phyloP scores from a whole-genome alignment of 768 basidiomycete species.

The Mycena vitilis region DNA sequence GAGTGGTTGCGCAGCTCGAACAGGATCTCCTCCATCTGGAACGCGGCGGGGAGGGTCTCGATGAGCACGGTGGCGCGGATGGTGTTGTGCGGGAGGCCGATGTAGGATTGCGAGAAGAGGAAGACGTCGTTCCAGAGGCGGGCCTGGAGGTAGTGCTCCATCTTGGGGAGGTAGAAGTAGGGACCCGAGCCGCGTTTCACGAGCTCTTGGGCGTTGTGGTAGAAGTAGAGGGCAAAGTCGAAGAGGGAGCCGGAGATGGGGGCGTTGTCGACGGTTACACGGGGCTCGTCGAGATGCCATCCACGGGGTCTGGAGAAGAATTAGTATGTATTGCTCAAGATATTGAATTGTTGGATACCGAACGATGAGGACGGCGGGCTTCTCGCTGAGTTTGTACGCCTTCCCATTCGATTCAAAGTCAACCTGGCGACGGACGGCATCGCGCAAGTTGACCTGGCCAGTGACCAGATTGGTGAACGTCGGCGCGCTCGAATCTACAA shows the following conservation, averaged over 20 bases:
- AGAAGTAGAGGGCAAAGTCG: conserved; percentile 97
- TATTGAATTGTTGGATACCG: conserved; percentile 63
- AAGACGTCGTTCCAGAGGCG: conserved; percentile 99
- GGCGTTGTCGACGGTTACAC: conserved; percentile 88
- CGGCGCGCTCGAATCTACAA: conserved; percentile 90
- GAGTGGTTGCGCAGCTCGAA: conserved; percentile 98
- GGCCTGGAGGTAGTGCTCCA: conserved; percentile 98
- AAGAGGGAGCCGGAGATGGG: conserved; percentile 94
- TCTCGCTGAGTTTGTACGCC: conserved; percentile 87
- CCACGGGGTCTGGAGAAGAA: conserved; percentile 80
- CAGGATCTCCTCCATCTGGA: conserved; percentile 99
- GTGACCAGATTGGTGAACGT: conserved; percentile 93
- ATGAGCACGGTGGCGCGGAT: conserved; percentile 96
- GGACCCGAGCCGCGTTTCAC: conserved; percentile 89
- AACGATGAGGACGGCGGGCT: conserved; percentile 92
- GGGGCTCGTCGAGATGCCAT: conserved; percentile 98
- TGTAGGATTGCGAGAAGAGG: conserved; percentile 90
- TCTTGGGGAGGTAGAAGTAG: conserved; percentile 99
- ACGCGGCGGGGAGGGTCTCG: conserved; percentile 96
- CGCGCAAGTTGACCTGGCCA: conserved; percentile 94
- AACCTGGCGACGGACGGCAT: conserved; percentile 89
- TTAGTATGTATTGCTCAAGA: too few relatives aligned
- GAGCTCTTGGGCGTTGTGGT: conserved; percentile 94
- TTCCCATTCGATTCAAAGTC: conserved; percentile 92
- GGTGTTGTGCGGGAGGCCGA: conserved; percentile 86